A percentile compares a stretch with the other conserved stretches of the same genome.
Evolutionary conservation across 768 basidiomycete genomes (phyloP).

Genomic region (Serendipita vermifera): DNA sequence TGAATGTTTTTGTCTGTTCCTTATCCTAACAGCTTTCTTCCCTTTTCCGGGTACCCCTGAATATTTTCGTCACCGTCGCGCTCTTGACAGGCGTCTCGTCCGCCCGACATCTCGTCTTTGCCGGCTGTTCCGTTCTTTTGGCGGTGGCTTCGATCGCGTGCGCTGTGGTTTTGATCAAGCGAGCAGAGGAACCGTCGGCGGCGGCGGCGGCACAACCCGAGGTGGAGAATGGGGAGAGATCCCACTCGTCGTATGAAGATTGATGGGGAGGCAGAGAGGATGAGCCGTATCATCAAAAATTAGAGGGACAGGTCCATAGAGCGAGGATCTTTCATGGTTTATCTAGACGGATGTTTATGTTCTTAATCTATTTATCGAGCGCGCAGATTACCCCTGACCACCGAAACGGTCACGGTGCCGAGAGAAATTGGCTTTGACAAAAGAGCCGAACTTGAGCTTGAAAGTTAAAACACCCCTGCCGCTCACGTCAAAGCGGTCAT

Average conservation of each 20-base stretch:
- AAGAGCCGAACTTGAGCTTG: too few relatives aligned
- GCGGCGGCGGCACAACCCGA: neutral
- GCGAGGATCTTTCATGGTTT: too few relatives aligned
- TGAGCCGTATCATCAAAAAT: too few relatives aligned
- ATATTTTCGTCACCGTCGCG: slow-evolving; percentile 57
- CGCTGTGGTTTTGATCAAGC: neutral
- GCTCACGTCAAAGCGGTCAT: too few relatives aligned
- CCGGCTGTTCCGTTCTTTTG: slow-evolving; percentile 44
- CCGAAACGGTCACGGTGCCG: too few relatives aligned
- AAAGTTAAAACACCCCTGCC: too few relatives aligned
- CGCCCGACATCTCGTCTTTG: slow-evolving; percentile 47
- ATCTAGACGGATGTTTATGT: too few relatives aligned
- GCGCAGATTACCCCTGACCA: too few relatives aligned
- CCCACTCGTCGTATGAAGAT: neutral
- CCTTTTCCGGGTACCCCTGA: slow-evolving; percentile 62
- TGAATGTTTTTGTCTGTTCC: neutral
- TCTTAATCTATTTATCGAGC: too few relatives aligned
- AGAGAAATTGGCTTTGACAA: too few relatives aligned
- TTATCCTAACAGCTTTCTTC: slow-evolving; percentile 39
- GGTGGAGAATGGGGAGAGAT: neutral
- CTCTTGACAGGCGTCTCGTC: slow-evolving; percentile 56
- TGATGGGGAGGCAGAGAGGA: too few relatives aligned
- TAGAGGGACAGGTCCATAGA: too few relatives aligned
- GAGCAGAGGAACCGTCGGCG: neutral
- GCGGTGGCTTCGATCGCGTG: slow-evolving; percentile 13